A percentile compares a stretch with the other conserved stretches of the same genome.
These are phyloP conservation scores for Strobilomyces echinocephalus DNA, from an alignment of 768 basidiomycete genomes.

Conservation along the genomic window DNA sequence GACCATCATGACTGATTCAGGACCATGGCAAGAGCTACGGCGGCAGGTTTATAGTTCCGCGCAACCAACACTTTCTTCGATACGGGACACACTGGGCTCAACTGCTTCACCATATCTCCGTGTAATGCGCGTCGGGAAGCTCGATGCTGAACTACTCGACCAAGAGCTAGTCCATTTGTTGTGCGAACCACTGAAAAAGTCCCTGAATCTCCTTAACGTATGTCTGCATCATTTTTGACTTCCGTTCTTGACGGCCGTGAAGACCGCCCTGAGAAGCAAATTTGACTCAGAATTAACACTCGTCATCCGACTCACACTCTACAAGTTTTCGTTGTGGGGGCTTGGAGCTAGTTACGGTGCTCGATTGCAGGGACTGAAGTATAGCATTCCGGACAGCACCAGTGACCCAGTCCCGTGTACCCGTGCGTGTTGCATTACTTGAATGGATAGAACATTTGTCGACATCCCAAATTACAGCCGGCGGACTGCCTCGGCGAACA, in stretches of 20 bases:
- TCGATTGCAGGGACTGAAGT: constrained; percentile 73
- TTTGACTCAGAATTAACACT: constrained; percentile 74
- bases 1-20: constrained; percentile 14
- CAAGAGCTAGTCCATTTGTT: constrained; percentile 79
- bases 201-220: constrained; percentile 66
- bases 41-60: constrained; percentile 63
- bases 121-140: constrained; percentile 80
- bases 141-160: constrained; percentile 89
- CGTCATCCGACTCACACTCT: constrained; percentile 64
- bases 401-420: constrained; percentile 11
- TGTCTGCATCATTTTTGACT: constrained; percentile 21
- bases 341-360: constrained; percentile 79
- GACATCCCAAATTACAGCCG: constrained; percentile 39
- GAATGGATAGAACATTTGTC: background rate
- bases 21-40: constrained; percentile 37
- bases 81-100: constrained; percentile 38
- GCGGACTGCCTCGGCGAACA: constrained; percentile 56
- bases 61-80: constrained; percentile 47
- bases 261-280: constrained; percentile 55
- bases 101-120: constrained; percentile 36
- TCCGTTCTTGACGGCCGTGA: constrained; percentile 17
- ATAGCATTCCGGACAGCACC: constrained; percentile 30
- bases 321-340: constrained; percentile 82
- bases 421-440: constrained; percentile 17
- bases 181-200: constrained; percentile 73